Conservation (phyloP, 345 rosid species). For the Pugionium cornutum region DNA sequence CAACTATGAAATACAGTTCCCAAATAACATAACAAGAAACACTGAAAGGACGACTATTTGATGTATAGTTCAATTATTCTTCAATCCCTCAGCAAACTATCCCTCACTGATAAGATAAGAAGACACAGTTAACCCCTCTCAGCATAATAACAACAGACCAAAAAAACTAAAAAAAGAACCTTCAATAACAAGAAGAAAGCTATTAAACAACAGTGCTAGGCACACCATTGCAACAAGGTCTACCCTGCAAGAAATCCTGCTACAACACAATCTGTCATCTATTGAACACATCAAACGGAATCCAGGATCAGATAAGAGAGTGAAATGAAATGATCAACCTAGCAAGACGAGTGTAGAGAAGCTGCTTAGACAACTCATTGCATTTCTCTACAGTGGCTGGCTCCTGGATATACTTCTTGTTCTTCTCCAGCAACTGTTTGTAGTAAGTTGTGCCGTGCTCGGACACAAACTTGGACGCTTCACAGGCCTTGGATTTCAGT, state of each 20-base stretch:
- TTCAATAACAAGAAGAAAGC: neutral
- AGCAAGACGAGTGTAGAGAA: conserved; percentile 86
- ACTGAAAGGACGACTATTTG: neutral
- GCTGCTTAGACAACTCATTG: conserved; percentile 66
- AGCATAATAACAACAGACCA: conserved; percentile 5
- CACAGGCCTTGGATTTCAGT: conserved; percentile 73
- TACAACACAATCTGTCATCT: neutral
- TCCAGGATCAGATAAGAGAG: conserved; percentile 9
- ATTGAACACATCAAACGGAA: neutral
- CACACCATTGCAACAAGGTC: neutral
- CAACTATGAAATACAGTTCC: neutral
- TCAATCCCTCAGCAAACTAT: neutral
- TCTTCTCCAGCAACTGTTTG: conserved; percentile 75
- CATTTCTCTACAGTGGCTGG: conserved; percentile 84
- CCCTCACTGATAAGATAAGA: conserved; percentile 1
- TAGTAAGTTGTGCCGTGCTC: conserved; percentile 73
- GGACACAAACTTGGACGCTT: conserved; percentile 62
- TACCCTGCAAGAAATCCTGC: conserved; percentile 1
- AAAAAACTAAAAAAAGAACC: neutral
- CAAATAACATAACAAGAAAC: neutral
- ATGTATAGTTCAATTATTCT: neutral
- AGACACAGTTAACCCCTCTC: neutral
- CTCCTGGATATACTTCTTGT: conserved; percentile 76
- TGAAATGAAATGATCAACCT: conserved; percentile 44
- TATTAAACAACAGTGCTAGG: neutral